A percentile compares a stretch with the other conserved stretches of the same genome.
Conservation (phyloP, 2,329 filamentous ascomycete species). For the Arthrobotrys pseudoclavata region DNA sequence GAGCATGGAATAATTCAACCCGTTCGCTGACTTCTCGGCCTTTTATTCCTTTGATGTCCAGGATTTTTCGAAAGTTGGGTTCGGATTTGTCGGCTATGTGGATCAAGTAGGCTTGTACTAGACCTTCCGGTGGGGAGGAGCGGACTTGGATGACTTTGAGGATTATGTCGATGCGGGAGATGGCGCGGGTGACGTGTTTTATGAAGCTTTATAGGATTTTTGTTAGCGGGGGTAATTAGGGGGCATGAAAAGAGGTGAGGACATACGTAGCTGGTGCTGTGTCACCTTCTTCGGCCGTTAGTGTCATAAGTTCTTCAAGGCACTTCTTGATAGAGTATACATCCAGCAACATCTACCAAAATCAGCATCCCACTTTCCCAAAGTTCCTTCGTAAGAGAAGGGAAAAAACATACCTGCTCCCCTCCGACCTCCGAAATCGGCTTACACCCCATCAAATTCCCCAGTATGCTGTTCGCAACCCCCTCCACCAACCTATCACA, state of each 20-base stretch:
- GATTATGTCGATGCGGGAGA: conserved; percentile 88
- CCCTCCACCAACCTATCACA: conserved; percentile 96
- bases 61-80: conserved; percentile 93
- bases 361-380: conserved; percentile 56
- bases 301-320: conserved; percentile 78
- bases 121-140: conserved; percentile 87
- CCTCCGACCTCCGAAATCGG: conserved; percentile 94
- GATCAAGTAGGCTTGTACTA: conserved; percentile 97
- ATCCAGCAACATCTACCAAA: conserved; percentile 86
- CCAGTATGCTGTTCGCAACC: conserved; percentile 82
- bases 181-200: conserved; percentile 86
- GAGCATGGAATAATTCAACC: conserved; percentile 84
- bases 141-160: conserved; percentile 97
- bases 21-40: conserved; percentile 85
- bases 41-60: conserved; percentile 93
- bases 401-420: conserved; percentile 76
- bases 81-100: conserved; percentile 95
- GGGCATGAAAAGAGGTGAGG: conserved; percentile 6
- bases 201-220: conserved; percentile 72
- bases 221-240: neutral
- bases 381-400: neutral
- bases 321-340: conserved; percentile 89
- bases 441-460: conserved; percentile 85
- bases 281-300: conserved; percentile 72
- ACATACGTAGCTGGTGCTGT: conserved; percentile 71